Evolutionary conservation across 2,329 filamentous ascomycete genomes (phyloP).

Genomic region (Fragosphaeria purpurea): DNA sequence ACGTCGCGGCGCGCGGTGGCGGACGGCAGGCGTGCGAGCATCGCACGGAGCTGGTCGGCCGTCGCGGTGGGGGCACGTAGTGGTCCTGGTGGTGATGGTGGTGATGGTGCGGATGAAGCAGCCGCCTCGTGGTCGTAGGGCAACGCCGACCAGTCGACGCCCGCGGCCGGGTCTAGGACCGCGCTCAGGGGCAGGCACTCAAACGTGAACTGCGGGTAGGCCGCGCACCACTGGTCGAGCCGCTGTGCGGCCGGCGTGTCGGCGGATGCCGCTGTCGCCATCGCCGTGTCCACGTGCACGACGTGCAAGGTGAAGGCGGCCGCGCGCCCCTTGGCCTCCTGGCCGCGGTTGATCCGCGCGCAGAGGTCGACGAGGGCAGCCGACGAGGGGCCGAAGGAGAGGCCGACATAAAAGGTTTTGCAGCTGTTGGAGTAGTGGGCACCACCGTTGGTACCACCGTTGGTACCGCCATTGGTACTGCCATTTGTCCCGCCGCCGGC

Average conservation of each 20-base stretch:
- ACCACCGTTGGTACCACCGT: constrained; percentile 3
- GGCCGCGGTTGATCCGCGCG: constrained; percentile 55
- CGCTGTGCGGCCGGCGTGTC: constrained; percentile 31
- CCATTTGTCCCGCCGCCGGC: background rate
- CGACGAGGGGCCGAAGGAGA: constrained; percentile 79
- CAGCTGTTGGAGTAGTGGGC: constrained; percentile 19
- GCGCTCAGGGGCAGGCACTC: constrained; percentile 53
- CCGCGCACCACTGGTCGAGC: constrained; percentile 40
- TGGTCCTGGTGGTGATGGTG: too few relatives aligned
- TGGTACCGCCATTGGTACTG: constrained; percentile 2
- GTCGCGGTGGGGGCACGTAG: constrained; percentile 9
- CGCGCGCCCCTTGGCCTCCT: constrained; percentile 53
- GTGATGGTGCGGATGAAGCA: too few relatives aligned
- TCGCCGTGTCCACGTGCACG: constrained; percentile 41
- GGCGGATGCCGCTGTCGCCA: constrained; percentile 12
- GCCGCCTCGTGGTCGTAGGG: background rate
- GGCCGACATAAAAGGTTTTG: constrained; percentile 58
- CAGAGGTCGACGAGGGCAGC: constrained; percentile 67
- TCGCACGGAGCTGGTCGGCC: constrained; percentile 37
- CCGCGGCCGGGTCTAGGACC: constrained; percentile 39
- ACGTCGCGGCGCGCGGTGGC: constrained; percentile 70
- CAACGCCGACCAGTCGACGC: constrained; percentile 44
- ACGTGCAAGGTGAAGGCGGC: constrained; percentile 58
- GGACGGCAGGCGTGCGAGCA: constrained; percentile 56
- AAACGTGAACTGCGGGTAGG: constrained; percentile 59